A percentile compares a stretch with the other conserved stretches of the same genome.
These are phyloP conservation scores for Phytophthora capsici DNA, from an alignment of 352 stramenopile genomes.

Conservation along the genomic window DNA sequence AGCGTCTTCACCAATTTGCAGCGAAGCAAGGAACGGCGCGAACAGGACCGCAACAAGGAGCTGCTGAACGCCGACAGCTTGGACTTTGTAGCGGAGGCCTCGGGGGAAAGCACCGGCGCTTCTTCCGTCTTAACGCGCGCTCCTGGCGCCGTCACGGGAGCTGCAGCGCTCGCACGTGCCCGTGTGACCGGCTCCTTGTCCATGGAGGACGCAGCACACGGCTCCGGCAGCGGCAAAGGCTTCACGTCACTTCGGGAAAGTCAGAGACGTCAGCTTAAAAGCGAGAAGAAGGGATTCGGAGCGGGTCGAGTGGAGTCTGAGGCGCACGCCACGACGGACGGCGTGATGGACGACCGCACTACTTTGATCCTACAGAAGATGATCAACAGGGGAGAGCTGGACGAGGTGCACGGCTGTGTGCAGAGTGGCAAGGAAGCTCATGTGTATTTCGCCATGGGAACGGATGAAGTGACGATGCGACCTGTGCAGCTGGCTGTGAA, in stretches of 20 bases:
- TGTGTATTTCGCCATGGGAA: conserved; percentile 77
- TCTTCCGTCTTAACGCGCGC: conserved; percentile 34
- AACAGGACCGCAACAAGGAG: conserved; percentile 39
- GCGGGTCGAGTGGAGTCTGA: conserved; percentile 56
- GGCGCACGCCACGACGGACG: conserved; percentile 66
- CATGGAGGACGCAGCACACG: conserved; percentile 48
- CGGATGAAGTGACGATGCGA: conserved; percentile 49
- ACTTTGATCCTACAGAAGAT: conserved; percentile 77
- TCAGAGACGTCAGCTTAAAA: conserved; percentile 59
- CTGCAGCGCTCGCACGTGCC: conserved; percentile 26
- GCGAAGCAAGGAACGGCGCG: conserved; percentile 41
- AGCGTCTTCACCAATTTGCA: conserved; percentile 46
- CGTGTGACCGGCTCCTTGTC: conserved; percentile 39
- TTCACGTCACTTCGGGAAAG: conserved; percentile 68
- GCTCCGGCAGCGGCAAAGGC: conserved; percentile 48
- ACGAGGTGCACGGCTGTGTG: conserved; percentile 77
- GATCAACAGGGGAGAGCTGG: conserved; percentile 70
- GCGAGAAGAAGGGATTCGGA: conserved; percentile 61
- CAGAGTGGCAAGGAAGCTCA: conserved; percentile 86
- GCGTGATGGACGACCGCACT: conserved; percentile 81
- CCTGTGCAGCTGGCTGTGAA: conserved; percentile 63
- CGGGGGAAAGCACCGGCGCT: conserved; percentile 14
- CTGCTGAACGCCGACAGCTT: conserved; percentile 56
- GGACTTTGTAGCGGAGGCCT: conserved; percentile 15
- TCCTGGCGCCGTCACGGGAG: conserved; percentile 19